Conservation (phyloP, 2,329 filamentous ascomycete species). For the Arthroderma sp. region DNA sequence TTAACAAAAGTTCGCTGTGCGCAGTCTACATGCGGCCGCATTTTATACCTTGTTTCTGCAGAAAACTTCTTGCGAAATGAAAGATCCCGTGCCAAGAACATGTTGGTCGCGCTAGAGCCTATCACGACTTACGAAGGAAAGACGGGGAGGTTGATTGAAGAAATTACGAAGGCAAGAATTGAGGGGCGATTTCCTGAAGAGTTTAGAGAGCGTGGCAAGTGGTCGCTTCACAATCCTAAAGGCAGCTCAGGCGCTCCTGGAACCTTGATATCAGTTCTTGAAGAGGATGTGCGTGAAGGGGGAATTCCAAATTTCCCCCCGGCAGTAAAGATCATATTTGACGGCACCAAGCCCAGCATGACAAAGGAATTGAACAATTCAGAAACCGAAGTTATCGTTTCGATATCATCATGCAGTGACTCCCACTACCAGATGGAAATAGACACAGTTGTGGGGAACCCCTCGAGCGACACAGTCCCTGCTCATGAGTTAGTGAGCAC, state of each 20-base stretch:
- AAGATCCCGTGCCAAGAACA: constrained; percentile 8
- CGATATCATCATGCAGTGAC: constrained; percentile 55
- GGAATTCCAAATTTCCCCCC: constrained; percentile 38
- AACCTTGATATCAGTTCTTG: constrained; percentile 35
- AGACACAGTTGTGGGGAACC: constrained; percentile 54
- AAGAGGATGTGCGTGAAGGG: constrained; percentile 28
- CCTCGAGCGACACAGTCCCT: constrained; percentile 61
- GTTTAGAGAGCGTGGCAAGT: constrained; percentile 69
- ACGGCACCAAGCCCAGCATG: constrained; percentile 20
- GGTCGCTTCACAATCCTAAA: constrained; percentile 61
- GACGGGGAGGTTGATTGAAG: constrained; percentile 64
- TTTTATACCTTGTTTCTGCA: constrained; percentile 25
- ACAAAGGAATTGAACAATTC: constrained; percentile 19
- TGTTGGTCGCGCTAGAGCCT: constrained; percentile 57
- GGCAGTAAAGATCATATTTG: constrained; percentile 25
- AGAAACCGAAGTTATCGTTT: constrained; percentile 42
- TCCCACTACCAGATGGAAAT: constrained; percentile 42
- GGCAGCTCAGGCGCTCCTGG: constrained; percentile 44
- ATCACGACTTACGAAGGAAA: constrained; percentile 66
- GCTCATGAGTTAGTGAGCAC: constrained; percentile 61
- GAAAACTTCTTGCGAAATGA: constrained; percentile 9
- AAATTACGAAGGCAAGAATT: constrained; percentile 71
- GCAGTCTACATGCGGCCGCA: constrained; percentile 28
- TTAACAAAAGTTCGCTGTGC: constrained; percentile 59
- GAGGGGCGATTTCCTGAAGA: constrained; percentile 71